Base-by-base conservation (phyloP, 2,329 filamentous ascomycete genomes). In the Neonectria coccinea region DNA sequence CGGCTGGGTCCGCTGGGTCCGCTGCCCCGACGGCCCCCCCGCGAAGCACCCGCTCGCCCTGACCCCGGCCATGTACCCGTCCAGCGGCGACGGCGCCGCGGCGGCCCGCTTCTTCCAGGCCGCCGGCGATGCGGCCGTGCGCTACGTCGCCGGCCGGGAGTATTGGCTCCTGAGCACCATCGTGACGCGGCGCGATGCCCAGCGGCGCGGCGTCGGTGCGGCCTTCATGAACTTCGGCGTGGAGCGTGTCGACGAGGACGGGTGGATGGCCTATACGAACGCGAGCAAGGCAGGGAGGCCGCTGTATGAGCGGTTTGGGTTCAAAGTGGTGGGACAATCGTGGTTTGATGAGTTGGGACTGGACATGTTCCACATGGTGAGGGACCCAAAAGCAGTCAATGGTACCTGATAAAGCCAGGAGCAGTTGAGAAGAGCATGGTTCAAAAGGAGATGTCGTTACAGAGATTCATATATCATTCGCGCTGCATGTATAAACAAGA, bases 41-140 rank as follows among this genome's bases (percentile, higher is more conserved):
- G 25, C 57, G 5, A 65, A 65, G 31, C 25, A 57, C 4, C 66
- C 65, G 27, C 25, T 12, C 25, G 73, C 71, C 20, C 67, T 79
- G 39, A 65, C 69, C 2, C 52, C 72, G 2, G 64, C 65, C 45
- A 45, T 73, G 14, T 77, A 71, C 50, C 72, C 74, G 7, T 56
- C 68, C 10, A 54, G 59, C 4, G 72, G 73, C 12, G 70, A 77
- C 25, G 77, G 71, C 50, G 69, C 69, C 29, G 69, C 81, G 11
- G 82, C 79, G 0, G 72, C 75, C 10, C 53, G 71, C 7, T 85
- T 85, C 74, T 84, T 85, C 56, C 75, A 76, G 57, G 67, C 66
- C 5, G 77, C 76, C 22, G 62, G 60, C 42, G 69, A 74, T 36
- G 73, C 67, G 2, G 65, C 67, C 18, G 45, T 39, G 7, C 60